Evolutionary conservation across 2,329 filamentous ascomycete species (phyloP).

Genomic region (Fusarium tjaetaba): DNA sequence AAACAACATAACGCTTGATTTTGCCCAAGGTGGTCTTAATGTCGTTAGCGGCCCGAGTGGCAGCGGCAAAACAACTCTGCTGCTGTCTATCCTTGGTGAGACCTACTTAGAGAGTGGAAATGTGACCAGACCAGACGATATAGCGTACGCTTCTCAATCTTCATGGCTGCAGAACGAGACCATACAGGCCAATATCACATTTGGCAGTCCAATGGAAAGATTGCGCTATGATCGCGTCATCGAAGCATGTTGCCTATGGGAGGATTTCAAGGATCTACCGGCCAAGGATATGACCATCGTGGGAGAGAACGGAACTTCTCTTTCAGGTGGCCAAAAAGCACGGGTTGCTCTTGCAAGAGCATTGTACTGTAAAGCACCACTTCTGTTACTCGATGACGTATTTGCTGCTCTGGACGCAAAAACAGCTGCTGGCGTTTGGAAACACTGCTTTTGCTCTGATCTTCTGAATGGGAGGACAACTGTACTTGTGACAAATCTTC

Average conservation of each 20-base stretch:
- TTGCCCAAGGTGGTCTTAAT: conserved; percentile 64
- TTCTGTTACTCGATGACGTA: conserved; percentile 67
- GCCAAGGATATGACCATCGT: conserved; percentile 62
- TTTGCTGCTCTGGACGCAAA: conserved; percentile 69
- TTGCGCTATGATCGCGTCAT: conserved; percentile 65
- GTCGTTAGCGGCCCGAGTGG: conserved; percentile 65
- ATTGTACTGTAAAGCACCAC: conserved; percentile 64
- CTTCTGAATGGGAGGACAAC: conserved; percentile 64
- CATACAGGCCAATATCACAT: conserved; percentile 64
- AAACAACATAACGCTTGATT: conserved; percentile 59
- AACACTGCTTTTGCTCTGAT: conserved; percentile 66
- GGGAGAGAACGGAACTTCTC: conserved; percentile 64
- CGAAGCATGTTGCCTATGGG: conserved; percentile 62
- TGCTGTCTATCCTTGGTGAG: conserved; percentile 65
- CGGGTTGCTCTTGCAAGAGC: conserved; percentile 66
- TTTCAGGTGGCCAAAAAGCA: conserved; percentile 67
- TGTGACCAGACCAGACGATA: conserved; percentile 60
- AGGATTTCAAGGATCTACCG: conserved; percentile 62
- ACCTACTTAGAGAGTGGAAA: conserved; percentile 59
- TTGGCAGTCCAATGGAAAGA: conserved; percentile 61
- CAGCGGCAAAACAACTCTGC: conserved; percentile 66
- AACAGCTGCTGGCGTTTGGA: conserved; percentile 65
- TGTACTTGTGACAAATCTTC: conserved; percentile 66
- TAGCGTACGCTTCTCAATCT: conserved; percentile 67
- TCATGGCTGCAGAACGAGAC: conserved; percentile 68